phyloP scores from a whole-genome alignment of 768 basidiomycete species.

The Floccularia luteovirens region DNA sequence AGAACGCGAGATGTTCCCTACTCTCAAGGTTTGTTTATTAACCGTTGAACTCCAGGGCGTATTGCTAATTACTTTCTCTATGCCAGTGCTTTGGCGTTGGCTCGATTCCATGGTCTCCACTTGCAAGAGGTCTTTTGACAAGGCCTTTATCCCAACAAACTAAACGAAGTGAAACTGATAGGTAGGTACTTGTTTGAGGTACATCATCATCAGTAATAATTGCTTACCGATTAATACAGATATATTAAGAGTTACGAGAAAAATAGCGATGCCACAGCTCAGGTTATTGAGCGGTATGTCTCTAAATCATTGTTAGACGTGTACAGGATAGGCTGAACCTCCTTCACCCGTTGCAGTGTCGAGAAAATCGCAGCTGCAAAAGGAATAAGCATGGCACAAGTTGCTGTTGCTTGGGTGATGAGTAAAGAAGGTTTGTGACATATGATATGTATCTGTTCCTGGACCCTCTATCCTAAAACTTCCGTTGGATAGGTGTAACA shows the following conservation, averaged over 20 bases:
- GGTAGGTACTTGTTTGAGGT: too few species aligned
- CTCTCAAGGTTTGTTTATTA: constrained; percentile 31
- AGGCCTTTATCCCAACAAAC: constrained; percentile 33
- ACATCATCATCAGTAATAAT: background rate
- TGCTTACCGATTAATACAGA: too few species aligned
- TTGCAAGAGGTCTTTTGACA: constrained; percentile 45
- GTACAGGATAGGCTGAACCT: background rate
- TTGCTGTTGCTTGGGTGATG: constrained; percentile 44
- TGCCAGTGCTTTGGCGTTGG: constrained; percentile 44
- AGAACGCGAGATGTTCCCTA: constrained; percentile 55
- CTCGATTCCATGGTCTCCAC: constrained; percentile 52
- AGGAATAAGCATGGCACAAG: constrained; percentile 46
- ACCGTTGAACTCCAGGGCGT: background rate
- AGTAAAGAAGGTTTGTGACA: constrained; percentile 25
- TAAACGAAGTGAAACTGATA: constrained; percentile 29
- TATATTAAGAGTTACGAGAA: constrained; percentile 6
- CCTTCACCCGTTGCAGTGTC: constrained; percentile 23
- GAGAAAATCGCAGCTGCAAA: constrained; percentile 48
- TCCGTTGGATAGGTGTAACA: constrained; percentile 25
- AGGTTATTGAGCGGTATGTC: constrained; percentile 29
- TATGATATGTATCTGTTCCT: too few species aligned
- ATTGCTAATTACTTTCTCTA: background rate
- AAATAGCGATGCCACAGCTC: constrained; percentile 17
- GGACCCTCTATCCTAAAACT: background rate
- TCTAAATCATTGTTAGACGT: background rate